A percentile compares a stretch with the other conserved stretches of the same genome.
Evolutionary conservation across 169 alveolate genomes (phyloP).

Genomic region (Cryptosporidium meleagridis): DNA sequence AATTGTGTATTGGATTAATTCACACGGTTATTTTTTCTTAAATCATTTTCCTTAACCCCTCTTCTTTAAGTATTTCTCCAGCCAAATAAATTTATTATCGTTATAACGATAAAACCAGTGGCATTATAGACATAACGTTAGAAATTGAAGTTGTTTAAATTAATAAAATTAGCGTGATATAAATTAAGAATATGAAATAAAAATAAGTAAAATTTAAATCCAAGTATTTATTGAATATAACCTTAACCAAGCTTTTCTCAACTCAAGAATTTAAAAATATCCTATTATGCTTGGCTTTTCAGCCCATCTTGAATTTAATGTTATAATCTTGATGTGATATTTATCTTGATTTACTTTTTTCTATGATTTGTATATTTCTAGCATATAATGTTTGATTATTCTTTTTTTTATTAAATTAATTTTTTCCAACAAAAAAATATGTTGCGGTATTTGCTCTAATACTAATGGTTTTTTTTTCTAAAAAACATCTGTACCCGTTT

Average conservation of each 20-base stretch:
- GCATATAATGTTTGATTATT: background rate
- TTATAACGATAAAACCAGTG: background rate
- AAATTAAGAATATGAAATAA: background rate
- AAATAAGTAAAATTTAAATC: background rate
- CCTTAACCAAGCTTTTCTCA: no score
- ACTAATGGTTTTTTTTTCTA: constrained; percentile 9
- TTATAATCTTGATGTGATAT: no score
- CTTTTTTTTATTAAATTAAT: background rate
- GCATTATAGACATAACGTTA: constrained; percentile 32
- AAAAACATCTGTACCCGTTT: constrained; percentile 20
- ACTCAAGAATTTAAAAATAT: no score
- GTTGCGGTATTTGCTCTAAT: background rate
- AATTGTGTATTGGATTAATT: background rate
- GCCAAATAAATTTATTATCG: constrained; percentile 38
- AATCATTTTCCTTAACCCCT: background rate
- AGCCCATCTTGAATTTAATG: no score
- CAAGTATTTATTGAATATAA: no score
- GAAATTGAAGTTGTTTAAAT: background rate
- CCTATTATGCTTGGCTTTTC: no score
- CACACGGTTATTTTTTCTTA: constrained; percentile 3
- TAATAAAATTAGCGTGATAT: background rate
- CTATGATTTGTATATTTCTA: no score
- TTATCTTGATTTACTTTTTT: background rate
- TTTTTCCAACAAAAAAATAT: background rate
- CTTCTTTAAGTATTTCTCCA: constrained; percentile 38